phyloP scores from a whole-genome alignment of 1,139 yeast genomes.

The Dujonia santamariae region DNA sequence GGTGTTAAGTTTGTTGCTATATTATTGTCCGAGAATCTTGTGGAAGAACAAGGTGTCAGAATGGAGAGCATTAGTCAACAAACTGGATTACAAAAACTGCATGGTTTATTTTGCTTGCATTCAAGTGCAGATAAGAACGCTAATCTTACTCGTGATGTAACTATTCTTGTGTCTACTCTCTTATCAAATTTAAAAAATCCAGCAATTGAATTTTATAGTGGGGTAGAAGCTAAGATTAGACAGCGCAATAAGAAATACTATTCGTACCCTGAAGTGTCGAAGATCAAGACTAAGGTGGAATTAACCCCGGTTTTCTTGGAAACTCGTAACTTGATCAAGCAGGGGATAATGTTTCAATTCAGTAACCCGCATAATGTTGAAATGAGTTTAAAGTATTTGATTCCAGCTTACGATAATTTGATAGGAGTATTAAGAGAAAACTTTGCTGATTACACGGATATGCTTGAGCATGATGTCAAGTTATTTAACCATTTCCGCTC shows the following conservation, averaged over 20 bases:
- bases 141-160: constrained; percentile 22
- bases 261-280: constrained; percentile 26
- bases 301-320: constrained; percentile 40
- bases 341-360: constrained; percentile 33
- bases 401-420: constrained; percentile 32
- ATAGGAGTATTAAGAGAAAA: constrained; percentile 24
- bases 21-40: constrained; percentile 17
- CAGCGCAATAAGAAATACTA: constrained; percentile 39
- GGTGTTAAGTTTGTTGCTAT: constrained; percentile 28
- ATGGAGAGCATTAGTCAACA: constrained; percentile 23
- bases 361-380: constrained; percentile 35
- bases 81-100: constrained; percentile 28
- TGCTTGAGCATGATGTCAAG: constrained; percentile 27
- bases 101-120: constrained; percentile 29
- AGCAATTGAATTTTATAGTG: constrained; percentile 35
- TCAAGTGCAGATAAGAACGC: constrained; percentile 4
- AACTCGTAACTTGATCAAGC: constrained; percentile 38
- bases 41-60: constrained; percentile 17
- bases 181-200: constrained; percentile 26
- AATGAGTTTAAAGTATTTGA: constrained; percentile 26
- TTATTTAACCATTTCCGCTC: constrained; percentile 35
- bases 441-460: constrained; percentile 13
- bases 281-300: constrained; percentile 27
- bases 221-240: constrained; percentile 29
- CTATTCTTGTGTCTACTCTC: constrained; percentile 26